A percentile compares a stretch with the other conserved stretches of the same genome.
Conservation (phyloP, 2,329 filamentous ascomycete species). For the Clarireedia sp. region DNA sequence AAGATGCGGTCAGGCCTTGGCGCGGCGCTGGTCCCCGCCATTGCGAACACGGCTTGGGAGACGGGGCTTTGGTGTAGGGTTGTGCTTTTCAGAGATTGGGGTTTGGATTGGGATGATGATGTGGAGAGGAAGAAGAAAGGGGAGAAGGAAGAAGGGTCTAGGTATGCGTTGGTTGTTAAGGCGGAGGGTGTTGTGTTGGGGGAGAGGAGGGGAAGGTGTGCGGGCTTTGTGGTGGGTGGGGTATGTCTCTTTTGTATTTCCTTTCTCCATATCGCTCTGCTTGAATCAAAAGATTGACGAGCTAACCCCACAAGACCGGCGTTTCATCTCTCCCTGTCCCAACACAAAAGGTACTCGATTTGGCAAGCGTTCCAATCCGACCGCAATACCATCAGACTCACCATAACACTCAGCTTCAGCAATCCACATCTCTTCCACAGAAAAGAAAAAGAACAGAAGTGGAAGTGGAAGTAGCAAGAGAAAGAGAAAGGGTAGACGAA, state of each 20-base stretch:
- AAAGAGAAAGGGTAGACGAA: constrained; percentile 53
- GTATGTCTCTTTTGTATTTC: constrained; percentile 12
- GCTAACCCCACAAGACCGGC: constrained; percentile 8
- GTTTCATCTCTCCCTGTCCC: constrained; percentile 10
- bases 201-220: constrained; percentile 14
- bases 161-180: constrained; percentile 60
- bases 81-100: constrained; percentile 73
- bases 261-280: not conserved
- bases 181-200: constrained; percentile 40
- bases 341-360: not conserved
- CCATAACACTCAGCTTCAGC: constrained; percentile 3
- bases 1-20: constrained; percentile 60
- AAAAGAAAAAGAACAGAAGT: constrained; percentile 61
- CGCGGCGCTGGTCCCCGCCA: constrained; percentile 65
- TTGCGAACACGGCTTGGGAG: constrained; percentile 75
- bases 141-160: constrained; percentile 38
- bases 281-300: constrained; percentile 8
- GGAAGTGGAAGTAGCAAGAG: constrained; percentile 37
- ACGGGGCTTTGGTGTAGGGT: constrained; percentile 65
- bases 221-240: constrained; percentile 23
- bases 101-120: constrained; percentile 36
- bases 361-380: not conserved
- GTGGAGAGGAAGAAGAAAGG: not conserved
- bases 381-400: not conserved
- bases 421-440: constrained; percentile 30